Base-by-base conservation (phyloP, 192 early-diverging fungal species). In the Coemansia sp. region DNA sequence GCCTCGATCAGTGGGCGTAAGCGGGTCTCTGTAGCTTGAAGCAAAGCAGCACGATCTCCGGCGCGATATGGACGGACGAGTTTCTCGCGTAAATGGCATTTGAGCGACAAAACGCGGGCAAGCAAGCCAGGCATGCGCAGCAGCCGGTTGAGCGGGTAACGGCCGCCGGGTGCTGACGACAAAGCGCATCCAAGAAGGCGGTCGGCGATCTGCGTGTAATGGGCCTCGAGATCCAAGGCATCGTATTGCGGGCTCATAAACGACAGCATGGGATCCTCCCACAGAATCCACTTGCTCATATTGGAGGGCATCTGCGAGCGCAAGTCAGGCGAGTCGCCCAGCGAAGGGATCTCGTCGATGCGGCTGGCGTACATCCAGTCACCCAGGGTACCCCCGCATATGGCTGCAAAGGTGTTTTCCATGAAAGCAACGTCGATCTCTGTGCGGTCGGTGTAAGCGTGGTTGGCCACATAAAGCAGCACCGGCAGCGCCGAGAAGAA, bases 161-260 rank as follows among this genome's bases (percentile, higher is more conserved):
- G 65, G 2, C 79, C 76, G 0, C 60, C 45, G 12, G 55, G 59
- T 5, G 51, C 58, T 1, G 66, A 64, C 20, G 80, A 51, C 52
- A 77, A 63, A 2, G 89, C 85, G 6, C 85, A 87, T 55, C 72
- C 69, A 14, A 77, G 66, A 0, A 93, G 66, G 11, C 84, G 78
- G 20, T 81, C 79, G 14, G 86, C 85, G 1, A 91, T 71, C 21
- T 85, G 56, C 1, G 60, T 62, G 36, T 92, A 95, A 64, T 93
- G 89, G 0, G 71, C 60, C 73, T 90, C 90, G 9, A 95, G 71
- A 63, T 91, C 84, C 71, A 89, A 64, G 15, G 82, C 77, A 2
- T 84, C 77, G 56, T 93, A 92, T 75, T 95, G 93, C 15, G 93
- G 92, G 33, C 88, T 87, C 67, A 94, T 83, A 64, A 94, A 92